Percentiles rank a stretch among this genome's conserved stretches.
These are phyloP conservation scores for Paramecium primaurelia DNA, from an alignment of 73 alveolate genomes.

Conservation along the genomic window DNA sequence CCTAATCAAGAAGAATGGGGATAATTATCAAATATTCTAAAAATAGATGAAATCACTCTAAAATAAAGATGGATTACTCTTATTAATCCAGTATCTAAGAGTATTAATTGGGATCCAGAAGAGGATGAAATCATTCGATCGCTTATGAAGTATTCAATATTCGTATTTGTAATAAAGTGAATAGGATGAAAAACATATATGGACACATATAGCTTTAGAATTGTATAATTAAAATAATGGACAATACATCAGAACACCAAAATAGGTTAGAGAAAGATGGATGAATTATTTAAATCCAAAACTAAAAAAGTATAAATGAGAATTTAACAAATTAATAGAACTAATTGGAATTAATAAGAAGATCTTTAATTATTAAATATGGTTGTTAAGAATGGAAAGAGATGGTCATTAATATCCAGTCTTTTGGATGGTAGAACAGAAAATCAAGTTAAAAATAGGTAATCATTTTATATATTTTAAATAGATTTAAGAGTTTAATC, in stretches of 20 bases:
- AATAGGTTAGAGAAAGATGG: conserved; percentile 92
- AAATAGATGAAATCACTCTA: neutral
- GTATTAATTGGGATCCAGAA: conserved; percentile 45
- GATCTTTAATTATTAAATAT: conserved; percentile 74
- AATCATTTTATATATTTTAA: neutral
- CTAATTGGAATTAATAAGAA: conserved; percentile 82
- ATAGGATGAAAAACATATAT: conserved; percentile 30
- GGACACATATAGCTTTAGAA: conserved; percentile 39
- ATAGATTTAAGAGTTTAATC: conserved; percentile 37
- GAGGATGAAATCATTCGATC: conserved; percentile 29
- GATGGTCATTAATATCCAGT: conserved; percentile 83
- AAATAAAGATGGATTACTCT: conserved; percentile 44
- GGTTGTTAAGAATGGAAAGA: conserved; percentile 82
- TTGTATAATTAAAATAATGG: conserved; percentile 37
- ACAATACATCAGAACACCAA: conserved; percentile 43
- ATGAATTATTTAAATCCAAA: conserved; percentile 84
- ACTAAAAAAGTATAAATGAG: conserved; percentile 63
- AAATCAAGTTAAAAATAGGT: conserved; percentile 84
- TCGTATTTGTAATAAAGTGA: neutral
- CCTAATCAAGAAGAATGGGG: conserved; percentile 25
- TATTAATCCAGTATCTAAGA: conserved; percentile 29
- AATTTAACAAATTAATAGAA: neutral
- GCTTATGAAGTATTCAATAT: conserved; percentile 5
- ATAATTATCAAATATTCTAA: neutral
- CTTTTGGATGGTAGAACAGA: conserved; percentile 87